These are phyloP conservation scores for Cryoendolithus antarcticus DNA, from an alignment of 2,329 filamentous ascomycete species.

Conservation along the genomic window DNA sequence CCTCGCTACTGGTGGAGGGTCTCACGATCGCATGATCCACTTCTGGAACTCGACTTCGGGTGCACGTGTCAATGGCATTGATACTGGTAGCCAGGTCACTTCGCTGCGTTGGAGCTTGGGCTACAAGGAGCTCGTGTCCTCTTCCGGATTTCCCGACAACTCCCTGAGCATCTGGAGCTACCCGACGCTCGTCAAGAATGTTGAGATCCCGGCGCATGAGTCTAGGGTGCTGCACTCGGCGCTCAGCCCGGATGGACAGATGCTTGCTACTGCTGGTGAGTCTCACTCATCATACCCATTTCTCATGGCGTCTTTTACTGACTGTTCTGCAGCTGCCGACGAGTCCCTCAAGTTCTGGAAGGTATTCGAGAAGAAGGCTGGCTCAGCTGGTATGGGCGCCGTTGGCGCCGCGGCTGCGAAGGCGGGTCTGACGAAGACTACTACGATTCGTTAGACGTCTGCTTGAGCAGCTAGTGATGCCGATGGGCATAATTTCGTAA, in stretches of 20 bases:
- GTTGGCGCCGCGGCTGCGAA: conserved; percentile 62
- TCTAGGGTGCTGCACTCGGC: conserved; percentile 93
- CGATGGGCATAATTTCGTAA: no score
- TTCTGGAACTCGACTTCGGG: conserved; percentile 99
- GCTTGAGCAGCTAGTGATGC: not conserved
- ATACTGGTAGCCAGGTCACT: conserved; percentile 95
- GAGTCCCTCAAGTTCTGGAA: conserved; percentile 99
- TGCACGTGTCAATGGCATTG: conserved; percentile 96
- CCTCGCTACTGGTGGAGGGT: conserved; percentile 88
- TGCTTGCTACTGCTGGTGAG: conserved; percentile 68
- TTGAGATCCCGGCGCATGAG: conserved; percentile 96
- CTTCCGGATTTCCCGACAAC: conserved; percentile 97
- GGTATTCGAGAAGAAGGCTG: conserved; percentile 97
- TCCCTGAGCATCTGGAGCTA: conserved; percentile 99
- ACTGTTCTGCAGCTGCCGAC: conserved; percentile 52
- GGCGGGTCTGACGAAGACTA: conserved; percentile 77
- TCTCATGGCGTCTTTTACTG: no score
- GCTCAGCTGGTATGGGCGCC: conserved; percentile 50
- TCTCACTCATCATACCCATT: no score
- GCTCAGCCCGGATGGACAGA: conserved; percentile 93
- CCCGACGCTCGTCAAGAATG: conserved; percentile 88
- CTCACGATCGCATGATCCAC: conserved; percentile 95
- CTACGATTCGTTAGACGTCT: conserved; percentile 45
- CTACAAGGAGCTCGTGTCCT: conserved; percentile 97
- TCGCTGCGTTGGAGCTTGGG: conserved; percentile 91